Base-by-base conservation (phyloP, 371 early-diverging fungal species). In the Syncephalastrum monosporum region DNA sequence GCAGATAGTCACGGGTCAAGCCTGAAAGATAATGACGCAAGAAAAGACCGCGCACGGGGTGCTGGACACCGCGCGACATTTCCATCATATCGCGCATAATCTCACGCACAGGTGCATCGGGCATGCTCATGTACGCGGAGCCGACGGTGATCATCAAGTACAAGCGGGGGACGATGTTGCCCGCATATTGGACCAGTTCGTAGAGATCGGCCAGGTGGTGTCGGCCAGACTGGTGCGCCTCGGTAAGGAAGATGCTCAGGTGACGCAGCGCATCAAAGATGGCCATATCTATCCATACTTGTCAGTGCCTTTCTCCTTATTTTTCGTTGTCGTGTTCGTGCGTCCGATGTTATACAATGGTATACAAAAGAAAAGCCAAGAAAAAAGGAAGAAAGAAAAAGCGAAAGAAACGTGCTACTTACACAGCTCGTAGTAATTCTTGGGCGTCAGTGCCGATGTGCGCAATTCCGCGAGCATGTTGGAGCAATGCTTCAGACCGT, bases 131-230 rank as follows among this genome's bases (percentile, higher is more conserved):
- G 68, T 93, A 96, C 12, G 91, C 94, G 14, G 93, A 82, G 27
- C 96, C 98, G 17, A 96, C 96, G 5, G 98, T 97, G 50, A 97
- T 92, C 97, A 98, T 97, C 29, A 98, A 77, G 67, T 97, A 98
- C 23, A 98, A 82, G 48, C 98, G 88, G 4, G 98, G 97, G n/a
- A 98, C 90, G 50, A 97, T 94, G 79, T 89, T 95, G 42, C 93
- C 94, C 7, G 97, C 96, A 62, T 98, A 98, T 64, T 98, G 97
- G 1, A 96, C 97, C 45, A 98, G 82, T 63, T 97, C 97, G 72
- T 98, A 98, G 24, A 98, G 75, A 66, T 97, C 96, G 0, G 94
- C 93, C 42, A 97, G 83, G 65, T 96, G 93, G 72, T 95, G 94
- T 27, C 90, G 83, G 17, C 88, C 89, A 43, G 85, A 64, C 45